Evolutionary conservation across 2,329 filamentous ascomycete genomes (phyloP).

Genomic region (Colletotrichum agaves): DNA sequence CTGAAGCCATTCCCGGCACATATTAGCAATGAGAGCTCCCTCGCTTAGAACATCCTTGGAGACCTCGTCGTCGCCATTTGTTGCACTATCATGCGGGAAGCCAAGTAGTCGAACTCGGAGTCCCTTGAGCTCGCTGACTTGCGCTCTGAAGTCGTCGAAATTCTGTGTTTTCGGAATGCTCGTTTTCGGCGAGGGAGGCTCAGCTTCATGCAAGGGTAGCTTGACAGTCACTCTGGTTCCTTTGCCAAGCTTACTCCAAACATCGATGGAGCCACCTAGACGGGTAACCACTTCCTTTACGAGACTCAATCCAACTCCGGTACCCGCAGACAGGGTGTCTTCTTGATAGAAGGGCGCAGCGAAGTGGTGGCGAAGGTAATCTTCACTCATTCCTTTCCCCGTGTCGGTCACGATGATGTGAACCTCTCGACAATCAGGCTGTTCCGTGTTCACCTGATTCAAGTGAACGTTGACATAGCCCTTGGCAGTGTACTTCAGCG

Average conservation of each 20-base stretch:
- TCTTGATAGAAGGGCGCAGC: constrained; percentile 76
- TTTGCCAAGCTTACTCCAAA: constrained; percentile 57
- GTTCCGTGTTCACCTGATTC: constrained; percentile 30
- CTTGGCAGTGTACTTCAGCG: constrained; percentile 67
- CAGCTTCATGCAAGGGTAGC: constrained; percentile 43
- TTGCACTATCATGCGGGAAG: constrained; percentile 23
- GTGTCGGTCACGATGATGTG: constrained; percentile 68
- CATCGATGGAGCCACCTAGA: constrained; percentile 67
- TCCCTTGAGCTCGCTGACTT: constrained; percentile 44
- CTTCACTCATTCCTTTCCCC: constrained; percentile 71
- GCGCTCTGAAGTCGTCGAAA: constrained; percentile 44
- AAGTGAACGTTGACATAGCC: constrained; percentile 44
- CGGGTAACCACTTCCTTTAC: constrained; percentile 69
- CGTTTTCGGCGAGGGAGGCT: not conserved
- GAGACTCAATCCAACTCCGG: constrained; percentile 73
- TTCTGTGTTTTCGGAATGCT: constrained; percentile 24
- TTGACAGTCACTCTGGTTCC: constrained; percentile 51
- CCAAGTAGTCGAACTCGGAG: constrained; percentile 45
- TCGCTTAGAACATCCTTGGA: constrained; percentile 27
- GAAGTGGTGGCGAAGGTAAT: constrained; percentile 68
- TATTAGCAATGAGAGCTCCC: constrained; percentile 38
- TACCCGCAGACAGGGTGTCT: constrained; percentile 67
- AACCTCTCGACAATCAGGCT: constrained; percentile 33
- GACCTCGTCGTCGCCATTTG: not conserved
- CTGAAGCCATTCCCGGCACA: constrained; percentile 49